phyloP scores from a whole-genome alignment of 2,329 filamentous ascomycete genomes.

The Davidsoniella australis region DNA sequence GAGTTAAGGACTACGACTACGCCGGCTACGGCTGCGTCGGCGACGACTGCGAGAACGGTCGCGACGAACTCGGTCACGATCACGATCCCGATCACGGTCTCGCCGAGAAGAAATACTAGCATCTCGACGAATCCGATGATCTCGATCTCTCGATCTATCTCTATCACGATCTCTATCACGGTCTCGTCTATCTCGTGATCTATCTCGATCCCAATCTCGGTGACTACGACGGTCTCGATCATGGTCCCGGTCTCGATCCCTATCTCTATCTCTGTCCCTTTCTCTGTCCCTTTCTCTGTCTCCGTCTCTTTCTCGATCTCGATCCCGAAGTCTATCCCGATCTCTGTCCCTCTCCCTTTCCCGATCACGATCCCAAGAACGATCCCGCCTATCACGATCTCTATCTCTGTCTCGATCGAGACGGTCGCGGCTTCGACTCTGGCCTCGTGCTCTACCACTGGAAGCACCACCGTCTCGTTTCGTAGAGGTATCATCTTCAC shows the following conservation, averaged over 20 bases:
- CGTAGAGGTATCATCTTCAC: conserved; percentile 17
- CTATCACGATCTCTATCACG: conserved; percentile 14
- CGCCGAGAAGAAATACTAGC: conserved; percentile 3
- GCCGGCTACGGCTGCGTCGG: background rate
- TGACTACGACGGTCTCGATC: conserved; percentile 13
- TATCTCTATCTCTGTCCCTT: conserved; percentile 17
- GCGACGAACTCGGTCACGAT: conserved; percentile 4
- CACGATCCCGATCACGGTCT: conserved; percentile 6
- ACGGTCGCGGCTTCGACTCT: conserved; percentile 21
- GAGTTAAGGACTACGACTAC: conserved; percentile 1
- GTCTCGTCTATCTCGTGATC: background rate
- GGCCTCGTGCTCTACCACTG: conserved; percentile 14
- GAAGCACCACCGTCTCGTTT: conserved; percentile 1
- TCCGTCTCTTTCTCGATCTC: conserved; percentile 16
- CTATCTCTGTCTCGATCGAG: conserved; percentile 19
- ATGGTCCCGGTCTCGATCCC: conserved; percentile 18
- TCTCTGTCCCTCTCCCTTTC: conserved; percentile 17
- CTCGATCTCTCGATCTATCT: conserved; percentile 15
- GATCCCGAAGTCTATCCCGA: conserved; percentile 18
- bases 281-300: conserved; percentile 18
- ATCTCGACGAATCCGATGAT: conserved; percentile 13
- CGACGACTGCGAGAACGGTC: conserved; percentile 5
- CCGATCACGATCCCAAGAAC: conserved; percentile 19
- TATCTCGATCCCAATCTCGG: conserved; percentile 17
- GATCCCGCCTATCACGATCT: conserved; percentile 19